Evolutionary conservation across 495 filamentous ascomycete species (phyloP).

Genomic region (Massariosphaeria phaeospora): DNA sequence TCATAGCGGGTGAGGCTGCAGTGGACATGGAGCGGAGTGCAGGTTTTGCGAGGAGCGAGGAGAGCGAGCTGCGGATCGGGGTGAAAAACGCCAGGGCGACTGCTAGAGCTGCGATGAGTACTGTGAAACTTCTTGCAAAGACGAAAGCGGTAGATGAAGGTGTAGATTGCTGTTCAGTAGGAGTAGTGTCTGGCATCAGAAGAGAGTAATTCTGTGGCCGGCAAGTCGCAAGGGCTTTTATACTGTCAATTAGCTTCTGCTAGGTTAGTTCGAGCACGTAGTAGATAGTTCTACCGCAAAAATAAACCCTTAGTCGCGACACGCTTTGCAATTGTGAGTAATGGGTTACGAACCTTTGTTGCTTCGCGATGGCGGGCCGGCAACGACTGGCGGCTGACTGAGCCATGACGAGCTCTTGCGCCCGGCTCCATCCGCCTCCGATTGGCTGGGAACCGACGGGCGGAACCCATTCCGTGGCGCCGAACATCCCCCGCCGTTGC

Average conservation of each 20-base stretch:
- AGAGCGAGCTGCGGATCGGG: conserved; percentile 28
- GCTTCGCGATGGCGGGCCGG: too few species aligned
- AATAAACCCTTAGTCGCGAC: not conserved
- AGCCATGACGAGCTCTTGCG: conserved; percentile 3
- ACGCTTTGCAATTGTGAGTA: conserved; percentile 23
- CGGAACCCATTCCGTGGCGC: too few species aligned
- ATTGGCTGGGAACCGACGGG: too few species aligned
- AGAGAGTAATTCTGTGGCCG: not conserved
- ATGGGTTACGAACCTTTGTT: conserved; percentile 4
- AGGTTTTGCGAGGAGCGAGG: conserved; percentile 15
- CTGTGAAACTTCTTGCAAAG: conserved; percentile 13
- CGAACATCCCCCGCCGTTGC: too few species aligned
- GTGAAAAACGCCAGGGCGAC: conserved; percentile 40
- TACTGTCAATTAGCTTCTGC: not conserved
- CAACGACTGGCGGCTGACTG: not conserved
- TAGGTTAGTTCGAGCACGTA: conserved; percentile 7
- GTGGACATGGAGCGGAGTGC: conserved; percentile 34
- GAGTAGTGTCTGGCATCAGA: conserved; percentile 27
- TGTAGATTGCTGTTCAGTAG: not conserved
- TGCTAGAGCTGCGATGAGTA: conserved; percentile 30
- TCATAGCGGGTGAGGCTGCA: conserved; percentile 23
- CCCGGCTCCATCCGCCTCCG: too few species aligned
- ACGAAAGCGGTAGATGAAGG: conserved; percentile 3
- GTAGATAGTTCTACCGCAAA: conserved; percentile 10
- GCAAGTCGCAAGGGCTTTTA: conserved; percentile 7